These are phyloP conservation scores for Calendula officinalis DNA, from an alignment of 129 eudicot genomes.

Conservation along the genomic window DNA sequence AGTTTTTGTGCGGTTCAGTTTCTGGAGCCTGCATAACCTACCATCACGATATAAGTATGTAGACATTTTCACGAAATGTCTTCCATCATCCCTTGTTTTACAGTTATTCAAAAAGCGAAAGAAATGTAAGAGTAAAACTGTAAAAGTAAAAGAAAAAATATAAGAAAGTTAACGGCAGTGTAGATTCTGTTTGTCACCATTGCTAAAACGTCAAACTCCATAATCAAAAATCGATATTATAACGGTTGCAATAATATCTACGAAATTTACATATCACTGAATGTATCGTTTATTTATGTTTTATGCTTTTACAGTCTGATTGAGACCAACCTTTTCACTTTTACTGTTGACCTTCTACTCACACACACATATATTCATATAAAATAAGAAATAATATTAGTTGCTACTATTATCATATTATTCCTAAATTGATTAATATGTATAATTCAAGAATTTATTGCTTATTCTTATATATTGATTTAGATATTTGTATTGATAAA, in stretches of 20 bases:
- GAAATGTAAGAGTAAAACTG: conserved; percentile 25
- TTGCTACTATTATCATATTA: too few relatives aligned
- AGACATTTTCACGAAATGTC: too few relatives aligned
- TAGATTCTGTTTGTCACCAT: conserved; percentile 27
- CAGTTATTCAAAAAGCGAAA: conserved; percentile 8
- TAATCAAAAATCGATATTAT: not conserved
- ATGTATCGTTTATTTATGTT: not conserved
- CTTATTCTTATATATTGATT: too few relatives aligned
- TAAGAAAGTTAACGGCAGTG: not conserved
- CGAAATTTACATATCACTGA: not conserved
- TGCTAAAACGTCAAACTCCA: conserved; percentile 2
- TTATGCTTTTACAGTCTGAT: conserved; percentile 20
- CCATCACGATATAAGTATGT: too few relatives aligned
- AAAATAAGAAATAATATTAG: too few relatives aligned
- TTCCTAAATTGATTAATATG: too few relatives aligned
- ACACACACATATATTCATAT: not conserved
- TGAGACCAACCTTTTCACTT: conserved; percentile 17
- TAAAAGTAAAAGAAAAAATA: not conserved
- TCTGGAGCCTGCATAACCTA: too few relatives aligned
- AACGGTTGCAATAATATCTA: not conserved
- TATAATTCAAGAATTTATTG: too few relatives aligned
- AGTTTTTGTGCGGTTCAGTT: too few relatives aligned
- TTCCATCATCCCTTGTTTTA: not conserved
- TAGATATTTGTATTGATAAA: too few relatives aligned
- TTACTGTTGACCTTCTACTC: conserved; percentile 11